Percentiles rank a stretch among this genome's conserved stretches.
Conservation (phyloP, 139 green algal species). For the Coccomyxa sp. region DNA sequence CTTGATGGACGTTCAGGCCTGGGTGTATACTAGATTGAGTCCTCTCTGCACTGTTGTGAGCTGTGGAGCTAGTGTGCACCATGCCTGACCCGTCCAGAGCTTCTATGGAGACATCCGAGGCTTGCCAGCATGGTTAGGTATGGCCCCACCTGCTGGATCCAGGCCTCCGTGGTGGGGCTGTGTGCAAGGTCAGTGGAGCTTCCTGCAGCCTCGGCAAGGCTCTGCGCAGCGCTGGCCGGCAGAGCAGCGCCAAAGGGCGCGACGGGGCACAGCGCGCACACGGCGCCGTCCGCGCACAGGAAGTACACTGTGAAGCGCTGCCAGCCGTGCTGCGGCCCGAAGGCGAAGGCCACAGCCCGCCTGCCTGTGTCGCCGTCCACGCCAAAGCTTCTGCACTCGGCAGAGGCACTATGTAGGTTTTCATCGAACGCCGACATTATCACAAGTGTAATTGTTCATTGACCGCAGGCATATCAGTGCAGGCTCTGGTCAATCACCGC, state of each 20-base stretch:
- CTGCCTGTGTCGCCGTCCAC: conserved; percentile 2
- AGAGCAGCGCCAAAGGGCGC: conserved; percentile 32
- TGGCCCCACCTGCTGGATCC: conserved; percentile 26
- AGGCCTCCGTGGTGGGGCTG: conserved; percentile 23
- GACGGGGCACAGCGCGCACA: conserved; percentile 53
- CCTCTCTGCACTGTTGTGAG: neutral
- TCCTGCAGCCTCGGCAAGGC: neutral
- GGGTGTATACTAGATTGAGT: neutral
- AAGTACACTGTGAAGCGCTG: conserved; percentile 43
- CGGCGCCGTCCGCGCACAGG: conserved; percentile 27
- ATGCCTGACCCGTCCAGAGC: too few relatives aligned
- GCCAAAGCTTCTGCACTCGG: conserved; percentile 16
- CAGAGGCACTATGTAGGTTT: neutral
- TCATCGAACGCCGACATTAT: neutral
- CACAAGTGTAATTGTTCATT: neutral
- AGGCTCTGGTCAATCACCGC: neutral
- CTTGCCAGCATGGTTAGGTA: neutral
- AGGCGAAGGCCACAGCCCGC: conserved; percentile 40
- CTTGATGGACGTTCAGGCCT: neutral
- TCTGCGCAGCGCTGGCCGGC: neutral
- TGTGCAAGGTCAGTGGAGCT: neutral
- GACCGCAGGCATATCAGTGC: neutral
- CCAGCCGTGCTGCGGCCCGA: conserved; percentile 40
- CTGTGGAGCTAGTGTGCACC: too few relatives aligned
- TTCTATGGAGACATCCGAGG: neutral